Evolutionary conservation across 768 basidiomycete genomes (phyloP), one percentile per base, ranked within the genome.

Genomic region (Podaxis sp.): DNA sequence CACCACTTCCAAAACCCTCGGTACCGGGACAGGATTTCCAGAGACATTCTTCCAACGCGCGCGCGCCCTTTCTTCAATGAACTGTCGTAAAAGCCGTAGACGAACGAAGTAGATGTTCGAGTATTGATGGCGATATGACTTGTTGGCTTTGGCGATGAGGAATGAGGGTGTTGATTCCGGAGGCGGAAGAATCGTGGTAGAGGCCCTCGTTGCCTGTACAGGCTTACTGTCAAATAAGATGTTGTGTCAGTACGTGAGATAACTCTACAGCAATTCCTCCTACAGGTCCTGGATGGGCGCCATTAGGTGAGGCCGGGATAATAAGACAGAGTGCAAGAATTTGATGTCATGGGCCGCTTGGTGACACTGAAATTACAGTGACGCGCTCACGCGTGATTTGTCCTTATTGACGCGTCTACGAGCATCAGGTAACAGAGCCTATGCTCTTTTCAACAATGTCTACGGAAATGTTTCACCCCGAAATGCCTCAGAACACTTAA

Each of bases 1-100:
- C 51, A 87, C 77, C 7, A 98, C 89, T 62, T 98, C 96, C 3
- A 97, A 85, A 2, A 96, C 91, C 33, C 93, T 82, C 5, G 87
- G 81, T n/a, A 96, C 84, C 33, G 88, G 81, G 11, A 80, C 70
- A 0, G 94, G 93, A 11, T 82, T 79, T 8, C 87, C 92, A 93
- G 68, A 54, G 49, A 81, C 64, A 38, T 69, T 68, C 40, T 69
- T 72, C 84, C 84, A 85, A 64, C 74, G 72, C 24, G 68, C 64
- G 11, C 65, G 61, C 2, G 84, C 83, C 36, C 68, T 72, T 50
- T 78, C 68, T 65, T 80, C 76, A 9, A 84, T 79, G 46, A 68
- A 67, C 15, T 73, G 68, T 55, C 81, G 73, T n/a, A 85, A 71
- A 3, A 74, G 59, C 22, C 74, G 71, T 11, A 85, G 73, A 24